Evolutionary conservation across 495 filamentous ascomycete species (phyloP).

Genomic region (Rostrohypoxylon terebratum): DNA sequence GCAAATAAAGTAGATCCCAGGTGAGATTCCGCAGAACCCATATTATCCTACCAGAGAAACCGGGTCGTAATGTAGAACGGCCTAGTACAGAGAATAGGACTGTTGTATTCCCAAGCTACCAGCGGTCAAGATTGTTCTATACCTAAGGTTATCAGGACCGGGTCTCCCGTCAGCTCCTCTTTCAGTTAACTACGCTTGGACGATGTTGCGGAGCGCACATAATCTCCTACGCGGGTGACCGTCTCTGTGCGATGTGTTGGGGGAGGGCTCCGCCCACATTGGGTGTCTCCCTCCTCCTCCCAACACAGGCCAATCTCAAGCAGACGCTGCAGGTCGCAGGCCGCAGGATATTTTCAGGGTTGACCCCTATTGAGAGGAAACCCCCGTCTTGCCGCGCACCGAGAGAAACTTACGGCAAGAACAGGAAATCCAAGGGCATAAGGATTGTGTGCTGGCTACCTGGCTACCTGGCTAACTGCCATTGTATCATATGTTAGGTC

Average conservation of each 20-base stretch:
- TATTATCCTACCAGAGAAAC: not conserved
- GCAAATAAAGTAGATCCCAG: not conserved
- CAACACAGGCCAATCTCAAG: not conserved
- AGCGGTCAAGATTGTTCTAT: conserved; percentile 3
- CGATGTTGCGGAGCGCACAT: conserved; percentile 3
- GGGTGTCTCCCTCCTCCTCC: not conserved
- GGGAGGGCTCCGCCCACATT: not conserved
- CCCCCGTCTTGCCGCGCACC: not conserved
- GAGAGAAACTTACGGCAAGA: conserved; percentile 3
- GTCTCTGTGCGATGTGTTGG: not conserved
- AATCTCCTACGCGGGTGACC: not conserved
- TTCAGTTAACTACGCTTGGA: not conserved
- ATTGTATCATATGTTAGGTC: not conserved
- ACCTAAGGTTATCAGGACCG: not conserved
- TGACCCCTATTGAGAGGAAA: conserved; percentile 21
- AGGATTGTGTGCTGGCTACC: not conserved
- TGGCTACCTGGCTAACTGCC: not conserved
- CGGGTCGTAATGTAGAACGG: not conserved
- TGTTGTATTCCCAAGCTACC: conserved; percentile 7
- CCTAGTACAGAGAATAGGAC: not conserved
- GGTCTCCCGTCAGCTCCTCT: not conserved
- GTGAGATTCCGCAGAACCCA: not conserved
- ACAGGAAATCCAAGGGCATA: not conserved
- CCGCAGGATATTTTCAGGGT: conserved; percentile 27
- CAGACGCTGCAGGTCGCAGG: conserved; percentile 1